Conservation (phyloP, 139 green algal genomes). For the Tetratostichococcus sp. region DNA sequence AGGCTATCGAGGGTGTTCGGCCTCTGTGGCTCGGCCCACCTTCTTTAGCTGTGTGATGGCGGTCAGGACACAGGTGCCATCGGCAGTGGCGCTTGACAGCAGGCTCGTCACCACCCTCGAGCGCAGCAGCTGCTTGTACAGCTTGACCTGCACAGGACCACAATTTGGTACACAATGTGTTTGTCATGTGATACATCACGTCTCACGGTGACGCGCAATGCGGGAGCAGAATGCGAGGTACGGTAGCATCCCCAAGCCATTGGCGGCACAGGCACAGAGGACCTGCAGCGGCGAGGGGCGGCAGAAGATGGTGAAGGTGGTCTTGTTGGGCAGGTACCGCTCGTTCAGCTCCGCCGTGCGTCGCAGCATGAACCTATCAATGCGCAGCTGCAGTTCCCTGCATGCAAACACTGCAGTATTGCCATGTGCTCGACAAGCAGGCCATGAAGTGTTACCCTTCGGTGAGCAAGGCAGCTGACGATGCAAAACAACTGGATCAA, state of each 20-base stretch:
- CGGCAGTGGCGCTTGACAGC: constrained; percentile 27
- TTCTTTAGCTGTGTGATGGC: constrained; percentile 17
- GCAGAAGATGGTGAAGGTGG: constrained; percentile 70
- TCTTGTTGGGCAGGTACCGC: constrained; percentile 67
- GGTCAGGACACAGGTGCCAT: constrained; percentile 12
- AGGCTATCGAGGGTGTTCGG: too few relatives aligned
- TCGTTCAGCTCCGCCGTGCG: constrained; percentile 67
- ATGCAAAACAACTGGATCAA: too few relatives aligned
- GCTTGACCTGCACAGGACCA: constrained; percentile 21
- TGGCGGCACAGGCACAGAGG: too few relatives aligned
- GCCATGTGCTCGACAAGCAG: too few relatives aligned
- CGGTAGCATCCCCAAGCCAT: too few relatives aligned
- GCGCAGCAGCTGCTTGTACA: constrained; percentile 52
- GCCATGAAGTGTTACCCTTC: too few relatives aligned
- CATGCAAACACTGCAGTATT: not conserved
- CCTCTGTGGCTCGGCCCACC: too few relatives aligned
- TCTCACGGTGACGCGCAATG: too few relatives aligned
- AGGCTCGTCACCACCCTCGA: constrained; percentile 25
- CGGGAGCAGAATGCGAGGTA: too few relatives aligned
- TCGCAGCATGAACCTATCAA: constrained; percentile 63
- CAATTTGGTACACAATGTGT: too few relatives aligned
- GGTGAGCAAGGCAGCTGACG: too few relatives aligned
- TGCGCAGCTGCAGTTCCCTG: constrained; percentile 56
- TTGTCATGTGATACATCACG: too few relatives aligned
- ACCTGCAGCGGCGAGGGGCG: constrained; percentile 51